A percentile compares a stretch with the other conserved stretches of the same genome.
Conservation (phyloP, 148 eudicot genomes). For the Rhododendron molle region DNA sequence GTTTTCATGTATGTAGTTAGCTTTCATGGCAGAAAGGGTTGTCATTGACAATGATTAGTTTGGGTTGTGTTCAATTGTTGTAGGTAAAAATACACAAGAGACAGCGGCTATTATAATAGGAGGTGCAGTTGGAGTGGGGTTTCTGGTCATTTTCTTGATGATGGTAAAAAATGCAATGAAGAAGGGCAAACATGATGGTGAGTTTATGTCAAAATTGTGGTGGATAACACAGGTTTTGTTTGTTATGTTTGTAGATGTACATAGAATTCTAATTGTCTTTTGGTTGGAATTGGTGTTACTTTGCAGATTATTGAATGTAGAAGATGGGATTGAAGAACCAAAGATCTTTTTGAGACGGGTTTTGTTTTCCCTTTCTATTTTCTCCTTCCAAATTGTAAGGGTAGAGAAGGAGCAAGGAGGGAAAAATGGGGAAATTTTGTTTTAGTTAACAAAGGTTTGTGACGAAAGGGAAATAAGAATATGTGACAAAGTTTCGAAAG, state of each 20-base stretch:
- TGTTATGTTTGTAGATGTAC: background rate
- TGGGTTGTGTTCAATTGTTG: constrained; percentile 12
- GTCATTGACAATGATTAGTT: background rate
- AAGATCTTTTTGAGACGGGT: constrained; percentile 29
- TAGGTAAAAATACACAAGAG: constrained; percentile 65
- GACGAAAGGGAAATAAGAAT: constrained; percentile 5
- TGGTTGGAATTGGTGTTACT: constrained; percentile 14
- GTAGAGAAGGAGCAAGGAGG: constrained; percentile 2
- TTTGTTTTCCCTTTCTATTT: constrained; percentile 17
- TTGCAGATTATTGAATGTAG: constrained; percentile 65
- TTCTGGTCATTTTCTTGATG: constrained; percentile 67
- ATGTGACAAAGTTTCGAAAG: background rate
- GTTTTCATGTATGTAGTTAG: background rate
- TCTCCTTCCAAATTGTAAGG: background rate
- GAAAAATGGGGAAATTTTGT: constrained; percentile 4
- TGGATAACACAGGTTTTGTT: background rate
- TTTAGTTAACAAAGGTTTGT: constrained; percentile 18
- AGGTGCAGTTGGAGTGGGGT: constrained; percentile 89
- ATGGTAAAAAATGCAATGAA: constrained; percentile 62
- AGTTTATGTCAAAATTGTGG: constrained; percentile 6
- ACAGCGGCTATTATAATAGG: constrained; percentile 96
- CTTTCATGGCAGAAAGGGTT: background rate
- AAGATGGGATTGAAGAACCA: constrained; percentile 24
- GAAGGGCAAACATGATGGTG: constrained; percentile 70
- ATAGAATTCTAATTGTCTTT: background rate